phyloP scores from a whole-genome alignment of 2,329 filamentous ascomycete genomes.

The Diaporthe batatas region DNA sequence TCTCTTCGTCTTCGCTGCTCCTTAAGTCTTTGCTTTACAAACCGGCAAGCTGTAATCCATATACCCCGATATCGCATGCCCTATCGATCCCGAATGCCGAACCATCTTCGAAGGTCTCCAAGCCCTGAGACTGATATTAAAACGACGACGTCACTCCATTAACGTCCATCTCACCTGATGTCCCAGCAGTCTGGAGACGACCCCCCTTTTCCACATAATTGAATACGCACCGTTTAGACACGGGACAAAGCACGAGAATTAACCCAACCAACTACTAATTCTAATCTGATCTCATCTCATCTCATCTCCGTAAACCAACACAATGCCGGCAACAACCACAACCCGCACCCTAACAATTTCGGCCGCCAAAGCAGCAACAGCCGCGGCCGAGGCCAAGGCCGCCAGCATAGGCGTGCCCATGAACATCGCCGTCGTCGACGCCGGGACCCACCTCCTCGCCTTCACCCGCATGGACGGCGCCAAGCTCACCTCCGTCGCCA shows the following conservation, averaged over 20 bases:
- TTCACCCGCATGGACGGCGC: conserved; percentile 37
- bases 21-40: neutral
- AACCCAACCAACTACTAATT: neutral
- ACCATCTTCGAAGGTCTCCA: neutral
- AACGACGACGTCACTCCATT: conserved; percentile 22
- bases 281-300: neutral
- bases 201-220: neutral
- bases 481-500: conserved; percentile 33
- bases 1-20: too few species aligned
- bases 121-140: neutral
- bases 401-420: conserved; percentile 34
- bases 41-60: neutral
- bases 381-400: conserved; percentile 31
- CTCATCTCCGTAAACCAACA: too few species aligned
- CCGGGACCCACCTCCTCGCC: conserved; percentile 26
- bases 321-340: conserved; percentile 27
- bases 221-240: neutral
- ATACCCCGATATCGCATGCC: neutral
- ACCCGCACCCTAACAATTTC: conserved; percentile 31
- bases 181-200: neutral
- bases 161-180: neutral
- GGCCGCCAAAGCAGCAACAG: conserved; percentile 30
- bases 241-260: neutral
- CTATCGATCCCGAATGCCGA: conserved; percentile 17
- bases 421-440: conserved; percentile 38